These are phyloP conservation scores for Paraconiothyrium brasiliense DNA, from an alignment of 2,329 filamentous ascomycete genomes.

Conservation along the genomic window DNA sequence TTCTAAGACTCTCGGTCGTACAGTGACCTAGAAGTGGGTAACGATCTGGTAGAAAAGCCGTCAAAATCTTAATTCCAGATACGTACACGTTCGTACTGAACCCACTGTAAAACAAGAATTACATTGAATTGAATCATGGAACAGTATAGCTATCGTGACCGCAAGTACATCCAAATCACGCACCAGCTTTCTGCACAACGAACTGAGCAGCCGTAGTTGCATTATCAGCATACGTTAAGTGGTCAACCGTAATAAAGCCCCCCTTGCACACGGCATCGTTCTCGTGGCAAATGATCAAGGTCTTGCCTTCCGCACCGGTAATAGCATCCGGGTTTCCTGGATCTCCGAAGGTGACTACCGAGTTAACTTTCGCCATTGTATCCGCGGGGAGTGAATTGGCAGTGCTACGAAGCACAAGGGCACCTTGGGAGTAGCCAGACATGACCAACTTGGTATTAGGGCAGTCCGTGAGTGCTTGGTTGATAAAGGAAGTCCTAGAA, in stretches of 20 bases:
- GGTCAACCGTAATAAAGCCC: conserved; percentile 19
- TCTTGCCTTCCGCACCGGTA: conserved; percentile 16
- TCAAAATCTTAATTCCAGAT: too few relatives aligned
- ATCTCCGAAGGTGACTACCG: conserved; percentile 20
- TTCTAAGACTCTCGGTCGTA: too few relatives aligned
- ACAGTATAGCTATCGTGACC: neutral
- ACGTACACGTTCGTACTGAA: too few relatives aligned
- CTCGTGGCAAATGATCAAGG: conserved; percentile 15
- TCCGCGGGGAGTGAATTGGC: conserved; percentile 18
- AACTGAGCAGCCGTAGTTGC: conserved; percentile 19
- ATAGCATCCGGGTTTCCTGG: conserved; percentile 17
- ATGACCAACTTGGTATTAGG: conserved; percentile 27
- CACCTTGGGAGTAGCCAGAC: conserved; percentile 29
- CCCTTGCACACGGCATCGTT: conserved; percentile 15
- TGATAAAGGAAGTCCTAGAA: conserved; percentile 18
- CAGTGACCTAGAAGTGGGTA: too few relatives aligned
- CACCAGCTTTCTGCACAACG: conserved; percentile 15
- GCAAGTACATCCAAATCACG: neutral
- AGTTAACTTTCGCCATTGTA: conserved; percentile 19
- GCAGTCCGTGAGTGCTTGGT: conserved; percentile 21
- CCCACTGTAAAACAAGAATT: too few relatives aligned
- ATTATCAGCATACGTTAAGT: conserved; percentile 21
- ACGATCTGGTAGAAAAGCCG: too few relatives aligned
- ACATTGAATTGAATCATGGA: too few relatives aligned
- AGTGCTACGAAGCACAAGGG: conserved; percentile 23